Base-by-base conservation (phyloP, 2,329 filamentous ascomycete genomes). In the Phyllosticta capitalensis region DNA sequence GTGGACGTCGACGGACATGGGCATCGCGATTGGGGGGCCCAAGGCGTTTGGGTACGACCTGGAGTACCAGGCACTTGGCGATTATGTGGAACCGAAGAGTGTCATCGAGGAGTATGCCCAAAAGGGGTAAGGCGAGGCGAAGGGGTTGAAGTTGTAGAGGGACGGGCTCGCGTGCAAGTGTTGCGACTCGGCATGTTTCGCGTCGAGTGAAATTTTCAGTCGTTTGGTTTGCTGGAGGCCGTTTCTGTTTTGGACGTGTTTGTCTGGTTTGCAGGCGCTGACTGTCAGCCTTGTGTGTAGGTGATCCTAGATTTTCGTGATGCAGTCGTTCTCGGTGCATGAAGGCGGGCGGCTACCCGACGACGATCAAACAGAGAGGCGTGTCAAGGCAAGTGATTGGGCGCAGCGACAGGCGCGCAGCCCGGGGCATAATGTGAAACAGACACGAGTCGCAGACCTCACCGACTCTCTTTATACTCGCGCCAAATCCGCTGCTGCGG, bases 11-110 rank as follows among this genome's bases (percentile, higher is more conserved):
- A 60, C 58, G 20, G 54, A 51, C 14, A 48, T 28, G 49, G 58
- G 54, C 9, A 7, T 60, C 49, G 33, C 26, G 30, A 56, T 60
- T 33, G 58, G 58, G 24, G 58, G 58, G 21, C 58, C 58, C 19
- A 60, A 60, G 50, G 58, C 58, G 12, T 60, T 60, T 24, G 58
- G 58, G 19, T 60, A 56, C 50, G 58, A 60, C 17, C 30, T 60
- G 19, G 58, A 56, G 54, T 60, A 60, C 33, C 51, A 28, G 26
- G 24, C 58, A 1, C 49, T 60, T 24, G 58, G 58, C 19, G 50
- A 28, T 30, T 60, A 56, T 54, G 58, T 60, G 26, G 45, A 60
- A 50, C 58, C 58, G 58, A 56, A 51, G 58, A 60, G 58, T 49
- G 58, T 60, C 26, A 60, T 60, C 19, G 54, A 50, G n/a, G 58